Conservation (phyloP, 352 stramenopile species). For the Globisporangium sylvaticum region DNA sequence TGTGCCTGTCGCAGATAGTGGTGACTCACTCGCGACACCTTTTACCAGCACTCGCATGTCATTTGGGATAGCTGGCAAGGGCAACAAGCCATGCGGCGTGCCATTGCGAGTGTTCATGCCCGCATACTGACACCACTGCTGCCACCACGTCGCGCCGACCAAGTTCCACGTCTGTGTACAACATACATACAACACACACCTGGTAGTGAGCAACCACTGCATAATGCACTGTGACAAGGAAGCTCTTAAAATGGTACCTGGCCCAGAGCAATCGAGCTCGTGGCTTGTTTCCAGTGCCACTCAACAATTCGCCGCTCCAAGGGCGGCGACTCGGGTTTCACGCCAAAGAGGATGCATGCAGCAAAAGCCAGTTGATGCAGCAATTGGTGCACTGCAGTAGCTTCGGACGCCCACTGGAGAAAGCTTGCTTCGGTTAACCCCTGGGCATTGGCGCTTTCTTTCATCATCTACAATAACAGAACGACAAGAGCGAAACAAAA, state of each 20-base stretch:
- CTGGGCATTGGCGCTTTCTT: not conserved
- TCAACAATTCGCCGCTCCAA: constrained; percentile 72
- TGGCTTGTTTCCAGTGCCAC: constrained; percentile 65
- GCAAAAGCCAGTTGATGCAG: constrained; percentile 73
- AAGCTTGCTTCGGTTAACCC: constrained; percentile 45
- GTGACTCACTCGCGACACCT: not conserved
- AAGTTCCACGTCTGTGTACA: constrained; percentile 63
- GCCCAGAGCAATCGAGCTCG: constrained; percentile 36
- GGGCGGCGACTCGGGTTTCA: constrained; percentile 63
- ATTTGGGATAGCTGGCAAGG: constrained; percentile 44
- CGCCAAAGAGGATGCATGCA: constrained; percentile 67
- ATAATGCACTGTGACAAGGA: not conserved
- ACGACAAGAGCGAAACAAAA: not conserved
- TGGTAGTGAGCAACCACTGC: constrained; percentile 10
- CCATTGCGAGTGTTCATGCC: constrained; percentile 60
- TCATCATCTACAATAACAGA: constrained; percentile 1
- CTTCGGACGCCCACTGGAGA: constrained; percentile 38
- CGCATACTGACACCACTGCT: constrained; percentile 75
- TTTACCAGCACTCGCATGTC: constrained; percentile 6
- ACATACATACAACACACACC: constrained; percentile 7
- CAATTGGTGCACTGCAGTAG: constrained; percentile 41
- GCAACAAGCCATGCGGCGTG: constrained; percentile 49
- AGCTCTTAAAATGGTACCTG: constrained; percentile 32
- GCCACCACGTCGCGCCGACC: constrained; percentile 71
- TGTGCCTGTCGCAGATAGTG: not conserved